A percentile compares a stretch with the other conserved stretches of the same genome.
phyloP scores from a whole-genome alignment of 441 rosid species.

The Mallotus japonicus region DNA sequence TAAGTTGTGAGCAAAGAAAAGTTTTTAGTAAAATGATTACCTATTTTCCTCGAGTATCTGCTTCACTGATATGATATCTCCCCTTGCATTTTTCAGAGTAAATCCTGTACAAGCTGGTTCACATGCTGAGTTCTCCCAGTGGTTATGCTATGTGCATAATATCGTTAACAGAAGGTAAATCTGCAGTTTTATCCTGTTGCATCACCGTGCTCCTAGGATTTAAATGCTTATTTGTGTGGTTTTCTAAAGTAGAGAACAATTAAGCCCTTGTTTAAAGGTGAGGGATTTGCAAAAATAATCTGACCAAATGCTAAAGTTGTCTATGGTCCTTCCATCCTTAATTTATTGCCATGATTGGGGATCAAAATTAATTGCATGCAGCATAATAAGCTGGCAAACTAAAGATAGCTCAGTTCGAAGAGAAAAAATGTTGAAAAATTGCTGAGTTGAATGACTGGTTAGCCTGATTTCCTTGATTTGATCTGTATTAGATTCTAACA shows the following conservation, averaged over 20 bases:
- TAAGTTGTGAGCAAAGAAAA: neutral
- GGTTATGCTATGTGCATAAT: conserved; percentile 91
- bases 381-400: too few relatives aligned
- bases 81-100: conserved; percentile 44
- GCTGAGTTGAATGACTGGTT: too few relatives aligned
- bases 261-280: neutral
- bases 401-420: too few relatives aligned
- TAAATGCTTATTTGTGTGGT: neutral
- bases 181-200: neutral
- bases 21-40: neutral
- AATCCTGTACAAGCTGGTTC: conserved; percentile 81
- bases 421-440: too few relatives aligned
- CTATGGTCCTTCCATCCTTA: too few relatives aligned
- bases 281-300: too few relatives aligned
- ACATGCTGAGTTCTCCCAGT: conserved; percentile 81
- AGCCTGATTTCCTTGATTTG: too few relatives aligned
- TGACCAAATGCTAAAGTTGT: too few relatives aligned
- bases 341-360: too few relatives aligned
- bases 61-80: neutral
- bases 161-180: conserved; percentile 85
- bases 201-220: neutral
- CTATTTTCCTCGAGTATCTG: neutral
- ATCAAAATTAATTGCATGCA: too few relatives aligned
- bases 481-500: too few relatives aligned
- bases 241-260: neutral